Evolutionary conservation across 768 basidiomycete genomes (phyloP).

Genomic region (Mycena chlorophos): DNA sequence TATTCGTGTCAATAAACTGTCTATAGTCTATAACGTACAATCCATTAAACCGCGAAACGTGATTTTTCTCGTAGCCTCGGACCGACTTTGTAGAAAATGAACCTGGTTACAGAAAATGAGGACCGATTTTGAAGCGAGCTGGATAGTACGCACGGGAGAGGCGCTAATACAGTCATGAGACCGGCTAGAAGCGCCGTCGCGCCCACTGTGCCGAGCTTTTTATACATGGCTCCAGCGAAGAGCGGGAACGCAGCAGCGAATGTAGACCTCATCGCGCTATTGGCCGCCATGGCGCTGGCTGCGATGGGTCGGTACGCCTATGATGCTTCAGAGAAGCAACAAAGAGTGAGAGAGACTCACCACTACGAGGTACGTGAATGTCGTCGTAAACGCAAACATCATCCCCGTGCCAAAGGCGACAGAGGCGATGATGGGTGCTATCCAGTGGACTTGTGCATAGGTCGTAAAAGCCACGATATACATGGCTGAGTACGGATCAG

Average conservation of each 20-base stretch:
- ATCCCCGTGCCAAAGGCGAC: slow-evolving; percentile 64
- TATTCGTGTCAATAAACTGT: too few species aligned
- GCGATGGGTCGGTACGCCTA: slow-evolving; percentile 61
- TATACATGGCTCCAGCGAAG: slow-evolving; percentile 70
- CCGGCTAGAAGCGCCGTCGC: slow-evolving; percentile 73
- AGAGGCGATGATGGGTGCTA: slow-evolving; percentile 63
- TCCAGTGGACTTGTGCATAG: slow-evolving; percentile 55
- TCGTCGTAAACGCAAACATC: slow-evolving; percentile 69
- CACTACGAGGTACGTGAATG: slow-evolving; percentile 72
- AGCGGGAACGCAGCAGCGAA: slow-evolving; percentile 65
- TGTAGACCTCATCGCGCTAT: slow-evolving; percentile 59
- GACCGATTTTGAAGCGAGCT: background rate
- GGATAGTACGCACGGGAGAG: slow-evolving; percentile 50
- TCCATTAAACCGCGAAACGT: slow-evolving; percentile 33
- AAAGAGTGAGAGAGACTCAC: background rate
- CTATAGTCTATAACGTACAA: background rate
- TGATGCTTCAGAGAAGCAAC: background rate
- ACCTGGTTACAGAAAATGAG: slow-evolving; percentile 30
- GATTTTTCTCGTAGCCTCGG: slow-evolving; percentile 44
- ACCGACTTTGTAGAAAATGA: slow-evolving; percentile 50
- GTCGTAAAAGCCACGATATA: slow-evolving; percentile 65
- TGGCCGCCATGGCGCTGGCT: slow-evolving; percentile 68
- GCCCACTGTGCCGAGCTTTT: slow-evolving; percentile 65
- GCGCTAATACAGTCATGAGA: slow-evolving; percentile 58
- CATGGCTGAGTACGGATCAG: slow-evolving; percentile 51